phyloP scores from a whole-genome alignment of 2,329 filamentous ascomycete species.

The Curvularia sp. region DNA sequence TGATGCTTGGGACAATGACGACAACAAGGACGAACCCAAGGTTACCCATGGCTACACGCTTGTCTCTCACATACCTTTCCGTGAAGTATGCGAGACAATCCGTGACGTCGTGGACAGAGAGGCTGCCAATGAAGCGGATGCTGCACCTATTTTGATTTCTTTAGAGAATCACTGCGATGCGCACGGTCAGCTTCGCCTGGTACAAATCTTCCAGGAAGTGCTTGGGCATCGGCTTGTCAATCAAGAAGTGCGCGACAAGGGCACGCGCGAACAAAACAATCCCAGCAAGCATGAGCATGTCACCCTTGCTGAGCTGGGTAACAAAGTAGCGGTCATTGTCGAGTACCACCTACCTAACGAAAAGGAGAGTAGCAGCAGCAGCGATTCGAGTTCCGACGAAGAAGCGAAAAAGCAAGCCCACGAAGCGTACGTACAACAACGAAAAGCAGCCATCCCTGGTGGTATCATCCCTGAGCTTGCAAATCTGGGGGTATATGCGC shows the following conservation, averaged over 20 bases:
- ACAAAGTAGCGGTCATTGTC: constrained; percentile 71
- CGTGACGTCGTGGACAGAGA: constrained; percentile 68
- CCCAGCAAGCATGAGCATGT: constrained; percentile 58
- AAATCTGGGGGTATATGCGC: constrained; percentile 71
- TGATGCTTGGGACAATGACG: constrained; percentile 72
- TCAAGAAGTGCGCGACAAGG: constrained; percentile 63
- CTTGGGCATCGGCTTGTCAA: constrained; percentile 67
- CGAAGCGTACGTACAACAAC: constrained; percentile 61
- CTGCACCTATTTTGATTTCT: constrained; percentile 68
- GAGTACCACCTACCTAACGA: constrained; percentile 69
- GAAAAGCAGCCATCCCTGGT: constrained; percentile 56
- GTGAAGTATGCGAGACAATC: constrained; percentile 70
- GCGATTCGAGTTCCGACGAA: constrained; percentile 42
- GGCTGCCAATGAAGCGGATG: constrained; percentile 54
- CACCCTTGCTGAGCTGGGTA: constrained; percentile 64
- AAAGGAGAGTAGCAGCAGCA: constrained; percentile 50
- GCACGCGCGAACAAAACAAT: constrained; percentile 62
- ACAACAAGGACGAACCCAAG: constrained; percentile 68
- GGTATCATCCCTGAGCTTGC: constrained; percentile 70
- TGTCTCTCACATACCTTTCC: constrained; percentile 70
- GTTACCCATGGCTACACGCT: constrained; percentile 75
- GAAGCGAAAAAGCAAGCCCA: constrained; percentile 60
- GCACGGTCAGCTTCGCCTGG: constrained; percentile 66
- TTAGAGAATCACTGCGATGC: constrained; percentile 71
- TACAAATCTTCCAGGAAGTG: constrained; percentile 69